Base-by-base conservation (phyloP, 2,329 filamentous ascomycete genomes). In the Aureobasidium namibiae region DNA sequence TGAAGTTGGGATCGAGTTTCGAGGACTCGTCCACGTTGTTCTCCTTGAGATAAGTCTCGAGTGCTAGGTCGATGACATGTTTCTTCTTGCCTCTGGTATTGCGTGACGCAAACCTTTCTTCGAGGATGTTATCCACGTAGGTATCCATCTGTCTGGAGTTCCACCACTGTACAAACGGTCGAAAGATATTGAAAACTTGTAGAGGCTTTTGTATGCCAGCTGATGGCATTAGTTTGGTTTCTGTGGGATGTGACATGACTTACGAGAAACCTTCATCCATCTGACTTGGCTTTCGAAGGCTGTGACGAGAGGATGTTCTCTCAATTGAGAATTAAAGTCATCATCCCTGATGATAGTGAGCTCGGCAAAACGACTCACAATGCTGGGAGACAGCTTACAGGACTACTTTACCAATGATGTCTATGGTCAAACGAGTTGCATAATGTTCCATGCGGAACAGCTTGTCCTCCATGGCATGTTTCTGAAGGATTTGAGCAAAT, bases 321-420 rank as follows among this genome's bases (percentile, higher is more conserved):
- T 61, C 18, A 62, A 65, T 42, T 75, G 70, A 11, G 70, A 70
- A n/a, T 69, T 67, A 54, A 76, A 69, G 41, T 72, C 68, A 38
- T 70, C 62, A 53, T 74, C 73, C 41, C 67, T 67, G 3, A 9
- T 9, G 10, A 11, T 13, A 1, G 11, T 61, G 5, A 56, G 41
- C 11, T 21, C 9, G 4, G 18, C 7, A 4, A 4, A 3, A n/a
- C 11, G 29, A 18, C 13, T n/a, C 6, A 24, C 5, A 18, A n/a
- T 63, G 23, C n/a, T 29, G 24, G 6, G 14, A 14, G 14, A 50
- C 14, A 16, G 29, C 61, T 59, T 56, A 64, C 26, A 73, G 60
- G 3, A 75, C 68, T 1, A 75, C 68, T 56, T 71, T 72, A 7
- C 73, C 74, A 49, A 76, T 77, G 34, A 76, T 68, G 61, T 76